Evolutionary conservation across 2,329 filamentous ascomycete genomes (phyloP).

Genomic region (Tolypocladium ovalisporum): DNA sequence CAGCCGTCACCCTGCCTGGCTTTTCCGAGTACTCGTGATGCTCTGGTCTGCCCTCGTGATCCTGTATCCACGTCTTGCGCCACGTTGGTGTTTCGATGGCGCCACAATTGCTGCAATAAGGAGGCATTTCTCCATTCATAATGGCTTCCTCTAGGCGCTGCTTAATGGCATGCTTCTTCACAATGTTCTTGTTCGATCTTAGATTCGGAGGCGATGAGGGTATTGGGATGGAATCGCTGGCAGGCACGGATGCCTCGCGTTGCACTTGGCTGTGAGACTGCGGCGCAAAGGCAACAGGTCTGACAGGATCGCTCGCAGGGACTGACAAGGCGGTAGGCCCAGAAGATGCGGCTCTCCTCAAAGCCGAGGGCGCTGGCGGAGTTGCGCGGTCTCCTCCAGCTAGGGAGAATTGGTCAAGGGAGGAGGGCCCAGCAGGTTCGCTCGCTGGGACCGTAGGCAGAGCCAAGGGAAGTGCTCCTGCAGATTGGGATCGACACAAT

Average conservation of each 20-base stretch:
- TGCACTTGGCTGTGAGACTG: constrained; percentile 5
- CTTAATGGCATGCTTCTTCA: constrained; percentile 51
- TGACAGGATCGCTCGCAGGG: constrained; percentile 37
- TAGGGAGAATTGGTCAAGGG: constrained; percentile 20
- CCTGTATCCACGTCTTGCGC: constrained; percentile 83
- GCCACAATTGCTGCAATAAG: constrained; percentile 86
- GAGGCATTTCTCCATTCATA: constrained; percentile 71
- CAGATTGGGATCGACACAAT: constrained; percentile 24
- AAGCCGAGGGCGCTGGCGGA: constrained; percentile 23
- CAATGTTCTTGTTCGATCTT: constrained; percentile 51
- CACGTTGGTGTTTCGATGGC: constrained; percentile 94
- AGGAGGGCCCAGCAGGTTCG: constrained; percentile 35
- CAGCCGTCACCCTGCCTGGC: constrained; percentile 62
- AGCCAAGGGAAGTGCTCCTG: constrained; percentile 18
- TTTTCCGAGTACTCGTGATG: constrained; percentile 63
- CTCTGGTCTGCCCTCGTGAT: constrained; percentile 57
- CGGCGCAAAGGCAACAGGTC: constrained; percentile 12
- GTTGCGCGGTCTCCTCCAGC: constrained; percentile 9
- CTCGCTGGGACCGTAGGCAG: constrained; percentile 31
- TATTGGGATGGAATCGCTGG: constrained; percentile 28
- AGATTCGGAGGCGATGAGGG: constrained; percentile 30
- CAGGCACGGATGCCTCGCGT: constrained; percentile 28
- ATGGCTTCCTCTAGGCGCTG: constrained; percentile 54
- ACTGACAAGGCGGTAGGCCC: constrained; percentile 22
- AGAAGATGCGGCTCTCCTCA: constrained; percentile 25